Evolutionary conservation across 768 basidiomycete species (phyloP), one percentile per base, ranked within the genome.

Genomic region (Lentinula guzmanii): DNA sequence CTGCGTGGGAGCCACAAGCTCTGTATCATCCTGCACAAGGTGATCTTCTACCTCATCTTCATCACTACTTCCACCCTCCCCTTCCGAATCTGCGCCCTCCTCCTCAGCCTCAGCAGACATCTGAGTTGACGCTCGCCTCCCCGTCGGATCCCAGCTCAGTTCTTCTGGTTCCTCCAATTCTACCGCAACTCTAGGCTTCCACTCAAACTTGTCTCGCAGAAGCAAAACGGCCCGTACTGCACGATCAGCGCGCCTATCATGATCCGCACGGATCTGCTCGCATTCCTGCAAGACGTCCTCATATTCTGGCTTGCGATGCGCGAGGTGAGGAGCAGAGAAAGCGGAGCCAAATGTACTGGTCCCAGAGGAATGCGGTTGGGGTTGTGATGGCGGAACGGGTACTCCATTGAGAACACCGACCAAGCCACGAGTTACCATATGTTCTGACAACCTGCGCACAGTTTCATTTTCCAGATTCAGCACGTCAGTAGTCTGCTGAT

Each of bases 121-220:
- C 16, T 31, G 15, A 50, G 18, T 57, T 9, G 15, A 16, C 10
- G 16, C 10, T 33, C 37, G 33, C 13, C 69, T 60, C 15, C 65
- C 50, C 60, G 65, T 61, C 4, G 86, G 86, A 65, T 87, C 86
- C 86, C 86, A 89, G 18, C 83, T 85, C 41, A 89, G 72, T 64
- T 91, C 90, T 65, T 91, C 89, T 3, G 88, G 89, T 70, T 91
- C 90, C 64, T 89, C 90, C 13, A 85, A 83, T 67, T 87, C 86
- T 11, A 91, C 90, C 63, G 84, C 85, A 21, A 93, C 87, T n/a
- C 91, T 79, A 65, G 85, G 83, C 70, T 86, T 86, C 88, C 90
- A 91, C 52, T 93, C 90, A 69, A 87, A 93, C 71, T 84, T 88
- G 60, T 93, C 91, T 61, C 82, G 75, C 7, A 93, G 75, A 82